Conservation (phyloP, 78 protist species). For the Neovahlkampfia damariscottae region DNA sequence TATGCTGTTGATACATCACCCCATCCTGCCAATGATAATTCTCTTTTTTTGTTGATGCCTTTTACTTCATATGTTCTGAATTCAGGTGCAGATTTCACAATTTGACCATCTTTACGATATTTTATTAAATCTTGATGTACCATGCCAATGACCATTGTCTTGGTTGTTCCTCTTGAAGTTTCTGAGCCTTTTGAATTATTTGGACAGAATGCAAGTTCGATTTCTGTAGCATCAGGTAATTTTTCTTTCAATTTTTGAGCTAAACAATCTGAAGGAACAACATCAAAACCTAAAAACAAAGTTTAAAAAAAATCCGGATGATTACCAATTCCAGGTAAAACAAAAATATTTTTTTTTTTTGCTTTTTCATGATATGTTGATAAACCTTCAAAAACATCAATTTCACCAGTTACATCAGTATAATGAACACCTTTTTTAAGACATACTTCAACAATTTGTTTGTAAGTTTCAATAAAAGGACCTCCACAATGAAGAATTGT, state of each 20-base stretch:
- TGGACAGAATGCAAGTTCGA: background rate
- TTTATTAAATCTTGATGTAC: background rate
- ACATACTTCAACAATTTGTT: background rate
- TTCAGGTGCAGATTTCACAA: background rate
- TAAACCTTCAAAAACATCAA: background rate
- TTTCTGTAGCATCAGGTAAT: background rate
- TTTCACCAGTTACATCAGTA: background rate
- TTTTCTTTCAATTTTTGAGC: background rate
- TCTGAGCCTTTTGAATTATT: background rate
- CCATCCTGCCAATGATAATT: background rate
- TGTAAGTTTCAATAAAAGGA: background rate
- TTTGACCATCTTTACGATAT: background rate
- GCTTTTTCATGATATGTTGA: background rate
- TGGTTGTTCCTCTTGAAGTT: background rate
- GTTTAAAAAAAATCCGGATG: too few relatives aligned
- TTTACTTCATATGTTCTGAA: background rate
- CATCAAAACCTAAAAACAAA: too few relatives aligned
- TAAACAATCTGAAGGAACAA: background rate
- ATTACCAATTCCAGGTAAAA: background rate
- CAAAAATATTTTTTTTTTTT: background rate
- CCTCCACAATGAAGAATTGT: background rate
- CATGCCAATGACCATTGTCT: constrained; percentile 1
- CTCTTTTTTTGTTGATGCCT: background rate
- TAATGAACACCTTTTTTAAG: background rate
- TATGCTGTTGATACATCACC: background rate